Evolutionary conservation across 2,329 filamentous ascomycete species (phyloP).

Genomic region (Penicillium crustosum): DNA sequence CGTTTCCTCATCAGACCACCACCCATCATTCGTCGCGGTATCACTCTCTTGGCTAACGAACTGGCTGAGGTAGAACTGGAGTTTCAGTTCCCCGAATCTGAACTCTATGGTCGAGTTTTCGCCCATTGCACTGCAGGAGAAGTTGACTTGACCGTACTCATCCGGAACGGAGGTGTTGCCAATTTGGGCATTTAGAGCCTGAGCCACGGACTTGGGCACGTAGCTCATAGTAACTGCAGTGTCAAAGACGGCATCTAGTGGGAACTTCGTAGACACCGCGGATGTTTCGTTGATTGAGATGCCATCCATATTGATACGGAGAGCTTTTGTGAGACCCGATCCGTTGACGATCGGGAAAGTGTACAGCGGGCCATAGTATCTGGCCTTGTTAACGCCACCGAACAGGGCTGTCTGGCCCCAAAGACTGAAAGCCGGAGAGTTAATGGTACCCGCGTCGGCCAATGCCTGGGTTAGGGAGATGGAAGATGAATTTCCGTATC

Average conservation of each 20-base stretch:
- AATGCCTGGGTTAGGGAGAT: neutral
- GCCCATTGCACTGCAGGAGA: neutral
- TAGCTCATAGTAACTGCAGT: neutral
- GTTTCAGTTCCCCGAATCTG: neutral
- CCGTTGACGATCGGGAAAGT: slow-evolving; percentile 7
- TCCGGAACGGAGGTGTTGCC: neutral
- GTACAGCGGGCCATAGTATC: slow-evolving; percentile 4
- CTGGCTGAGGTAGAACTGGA: neutral
- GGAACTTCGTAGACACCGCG: neutral
- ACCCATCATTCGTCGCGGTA: neutral
- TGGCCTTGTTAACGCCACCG: slow-evolving; percentile 12
- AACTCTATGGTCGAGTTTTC: neutral
- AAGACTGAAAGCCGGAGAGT: neutral
- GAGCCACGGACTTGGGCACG: neutral
- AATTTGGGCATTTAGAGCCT: neutral
- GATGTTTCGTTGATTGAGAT: neutral
- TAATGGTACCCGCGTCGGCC: neutral
- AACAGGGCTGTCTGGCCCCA: slow-evolving; percentile 2
- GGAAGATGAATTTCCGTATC: neutral
- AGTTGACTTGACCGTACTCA: neutral
- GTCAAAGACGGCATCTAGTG: neutral
- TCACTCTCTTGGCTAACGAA: neutral
- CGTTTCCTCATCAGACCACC: neutral
- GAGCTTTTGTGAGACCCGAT: neutral
- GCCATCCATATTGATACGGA: neutral